Conservation (phyloP, 2,329 filamentous ascomycete species). For the Apiospora sp. region DNA sequence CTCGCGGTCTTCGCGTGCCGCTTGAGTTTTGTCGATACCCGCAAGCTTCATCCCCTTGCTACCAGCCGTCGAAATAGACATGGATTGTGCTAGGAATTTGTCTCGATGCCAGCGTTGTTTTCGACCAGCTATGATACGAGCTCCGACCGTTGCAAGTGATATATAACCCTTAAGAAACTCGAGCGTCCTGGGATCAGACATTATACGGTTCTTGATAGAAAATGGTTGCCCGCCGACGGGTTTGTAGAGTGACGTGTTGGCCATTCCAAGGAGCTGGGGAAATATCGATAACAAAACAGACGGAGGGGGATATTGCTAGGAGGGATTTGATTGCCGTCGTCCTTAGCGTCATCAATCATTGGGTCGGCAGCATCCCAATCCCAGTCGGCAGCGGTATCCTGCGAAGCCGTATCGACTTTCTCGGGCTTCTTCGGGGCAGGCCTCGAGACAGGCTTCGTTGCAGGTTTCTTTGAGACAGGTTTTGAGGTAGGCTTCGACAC, state of each 20-base stretch:
- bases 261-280: slow-evolving; percentile 72
- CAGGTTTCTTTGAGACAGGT: background rate
- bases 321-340: slow-evolving; percentile 55
- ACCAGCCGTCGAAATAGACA: slow-evolving; percentile 82
- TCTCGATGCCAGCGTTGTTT: slow-evolving; percentile 92
- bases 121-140: slow-evolving; percentile 84
- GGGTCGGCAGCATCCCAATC: slow-evolving; percentile 57
- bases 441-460: background rate
- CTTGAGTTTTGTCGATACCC: slow-evolving; percentile 83
- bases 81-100: slow-evolving; percentile 81
- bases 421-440: background rate
- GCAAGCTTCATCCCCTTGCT: slow-evolving; percentile 91
- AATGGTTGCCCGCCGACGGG: slow-evolving; percentile 66
- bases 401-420: background rate
- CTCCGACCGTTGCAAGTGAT: slow-evolving; percentile 70
- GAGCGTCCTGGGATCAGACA: slow-evolving; percentile 68
- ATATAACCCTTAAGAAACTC: slow-evolving; percentile 72
- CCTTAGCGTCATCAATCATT: slow-evolving; percentile 35
- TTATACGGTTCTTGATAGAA: slow-evolving; percentile 67
- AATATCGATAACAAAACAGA: slow-evolving; percentile 82
- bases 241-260: slow-evolving; percentile 70
- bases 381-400: slow-evolving; percentile 47
- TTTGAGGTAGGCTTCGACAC: slow-evolving; percentile 19
- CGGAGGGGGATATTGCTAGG: slow-evolving; percentile 92
- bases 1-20: slow-evolving; percentile 85